phyloP scores from a whole-genome alignment of 2,329 filamentous ascomycete genomes.

The Talaromyces amestolkiae region DNA sequence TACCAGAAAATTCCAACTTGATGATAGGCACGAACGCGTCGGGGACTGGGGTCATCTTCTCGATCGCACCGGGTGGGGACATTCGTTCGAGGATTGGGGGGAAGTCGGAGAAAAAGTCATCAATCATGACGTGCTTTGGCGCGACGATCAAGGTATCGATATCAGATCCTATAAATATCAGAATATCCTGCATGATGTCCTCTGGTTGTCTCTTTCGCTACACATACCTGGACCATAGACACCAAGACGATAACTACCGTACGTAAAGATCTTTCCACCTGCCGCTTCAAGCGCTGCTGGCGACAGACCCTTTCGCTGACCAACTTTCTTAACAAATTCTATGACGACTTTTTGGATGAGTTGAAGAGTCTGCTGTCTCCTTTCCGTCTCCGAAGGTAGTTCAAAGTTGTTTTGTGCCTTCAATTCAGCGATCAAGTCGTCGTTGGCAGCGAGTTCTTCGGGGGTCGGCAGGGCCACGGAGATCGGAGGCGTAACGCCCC shows the following conservation, averaged over 20 bases:
- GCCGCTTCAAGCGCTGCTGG: conserved; percentile 76
- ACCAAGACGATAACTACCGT: conserved; percentile 90
- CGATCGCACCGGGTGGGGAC: conserved; percentile 74
- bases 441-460: conserved; percentile 72
- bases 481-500: conserved; percentile 81
- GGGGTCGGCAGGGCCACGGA: conserved; percentile 73
- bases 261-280: conserved; percentile 91
- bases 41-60: conserved; percentile 78
- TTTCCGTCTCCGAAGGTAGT: conserved; percentile 74
- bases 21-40: conserved; percentile 96
- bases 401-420: conserved; percentile 92
- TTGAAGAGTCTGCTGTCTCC: conserved; percentile 69
- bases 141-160: conserved; percentile 94
- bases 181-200: conserved; percentile 10
- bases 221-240: conserved; percentile 75
- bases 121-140: conserved; percentile 80
- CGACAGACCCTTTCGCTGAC: conserved; percentile 69
- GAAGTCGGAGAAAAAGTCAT: conserved; percentile 90
- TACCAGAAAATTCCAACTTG: conserved; percentile 86
- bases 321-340: conserved; percentile 83
- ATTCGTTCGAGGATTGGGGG: conserved; percentile 75
- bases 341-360: conserved; percentile 76
- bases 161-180: conserved; percentile 68
- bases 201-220: background rate
- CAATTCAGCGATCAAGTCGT: conserved; percentile 77